Base-by-base conservation (phyloP, 164 flowering plant genomes). In the Dillenia suffruticosa region DNA sequence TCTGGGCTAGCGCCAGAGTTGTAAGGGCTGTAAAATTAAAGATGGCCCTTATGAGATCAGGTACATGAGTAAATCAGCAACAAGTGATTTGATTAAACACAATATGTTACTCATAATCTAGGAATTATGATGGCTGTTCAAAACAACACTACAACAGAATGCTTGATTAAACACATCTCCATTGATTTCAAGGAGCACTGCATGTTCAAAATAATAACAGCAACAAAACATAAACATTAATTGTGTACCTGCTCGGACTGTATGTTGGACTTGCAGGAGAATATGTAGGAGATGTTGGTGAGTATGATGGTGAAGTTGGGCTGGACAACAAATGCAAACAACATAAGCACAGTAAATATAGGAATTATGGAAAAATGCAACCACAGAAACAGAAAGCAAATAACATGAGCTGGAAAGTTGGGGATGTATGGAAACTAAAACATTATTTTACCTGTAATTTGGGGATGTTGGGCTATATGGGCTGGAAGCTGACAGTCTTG, bases 291-390 rank as follows among this genome's bases (percentile, higher is more conserved):
- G 97, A 91, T 13, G 97, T 91, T 9, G 97, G 96, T n/a, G 97
- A 94, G 72, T 91, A 94, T 43, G 97, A 84, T 44, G 95, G 95
- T n/a, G 97, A 89, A 7, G 97, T 89, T 44, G 96, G 97, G 76
- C 97, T 92, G 85, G 74, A 32, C 40, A 77, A 75, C 14, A 70
- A 19, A 69, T 61, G 22, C 44, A 43, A 58, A 47, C 3, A 51
- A 54, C 14, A 54, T 12, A 44, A 8, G 8, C 47, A 26, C 14
- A 56, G 44, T 22, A 46, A 56, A 56, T 40, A 56, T 9, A 22
- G 56, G 22, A 64, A n/a, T 5, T 5, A n/a, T 8, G 1, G 1
- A 47, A 48, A 24, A 9, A 32, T 32, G 40, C 40, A 32, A 4
- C 40, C 40, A 32, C 7, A 32, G 40, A 32, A 32, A 26, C 40